Percentiles rank a stretch among this genome's conserved stretches.
Evolutionary conservation across 78 protist species (phyloP).

Genomic region (Corallochytrium limacisporum): DNA sequence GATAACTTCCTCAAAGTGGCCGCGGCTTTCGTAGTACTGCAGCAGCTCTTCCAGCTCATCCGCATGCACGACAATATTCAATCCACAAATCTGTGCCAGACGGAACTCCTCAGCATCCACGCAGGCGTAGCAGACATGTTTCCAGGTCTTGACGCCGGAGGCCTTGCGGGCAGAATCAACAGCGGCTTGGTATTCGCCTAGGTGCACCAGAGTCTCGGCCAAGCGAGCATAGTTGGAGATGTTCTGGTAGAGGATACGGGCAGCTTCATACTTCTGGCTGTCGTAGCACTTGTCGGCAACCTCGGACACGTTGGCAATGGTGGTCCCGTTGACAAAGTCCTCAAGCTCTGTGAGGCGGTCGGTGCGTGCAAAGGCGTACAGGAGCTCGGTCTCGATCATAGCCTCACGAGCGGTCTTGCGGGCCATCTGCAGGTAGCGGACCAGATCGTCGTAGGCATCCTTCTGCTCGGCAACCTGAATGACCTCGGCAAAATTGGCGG

Average conservation of each 20-base stretch:
- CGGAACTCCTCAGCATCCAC: constrained; percentile 91
- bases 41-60: constrained; percentile 83
- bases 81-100: constrained; percentile 93
- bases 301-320: constrained; percentile 13
- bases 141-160: constrained; percentile 85
- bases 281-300: constrained; percentile 95
- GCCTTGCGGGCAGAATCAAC: constrained; percentile 98
- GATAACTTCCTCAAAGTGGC: constrained; percentile 81
- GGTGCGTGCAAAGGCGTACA: constrained; percentile 84
- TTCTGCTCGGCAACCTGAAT: constrained; percentile 43
- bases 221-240: constrained; percentile 78
- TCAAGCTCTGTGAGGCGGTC: constrained; percentile 89
- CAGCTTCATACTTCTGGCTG: constrained; percentile 85
- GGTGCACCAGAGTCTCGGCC: constrained; percentile 79
- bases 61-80: constrained; percentile 81
- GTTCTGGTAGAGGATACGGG: constrained; percentile 80
- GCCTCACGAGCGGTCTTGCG: constrained; percentile 71
- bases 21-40: constrained; percentile 70
- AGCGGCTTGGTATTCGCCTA: constrained; percentile 80
- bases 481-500: constrained; percentile 33
- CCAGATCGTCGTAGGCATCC: constrained; percentile 51
- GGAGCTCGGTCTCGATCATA: constrained; percentile 86
- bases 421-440: constrained; percentile 81
- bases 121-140: constrained; percentile 90
- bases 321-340: constrained; percentile 85